These are phyloP conservation scores for Fonsecaea erecta DNA, from an alignment of 2,329 filamentous ascomycete genomes.

Conservation along the genomic window DNA sequence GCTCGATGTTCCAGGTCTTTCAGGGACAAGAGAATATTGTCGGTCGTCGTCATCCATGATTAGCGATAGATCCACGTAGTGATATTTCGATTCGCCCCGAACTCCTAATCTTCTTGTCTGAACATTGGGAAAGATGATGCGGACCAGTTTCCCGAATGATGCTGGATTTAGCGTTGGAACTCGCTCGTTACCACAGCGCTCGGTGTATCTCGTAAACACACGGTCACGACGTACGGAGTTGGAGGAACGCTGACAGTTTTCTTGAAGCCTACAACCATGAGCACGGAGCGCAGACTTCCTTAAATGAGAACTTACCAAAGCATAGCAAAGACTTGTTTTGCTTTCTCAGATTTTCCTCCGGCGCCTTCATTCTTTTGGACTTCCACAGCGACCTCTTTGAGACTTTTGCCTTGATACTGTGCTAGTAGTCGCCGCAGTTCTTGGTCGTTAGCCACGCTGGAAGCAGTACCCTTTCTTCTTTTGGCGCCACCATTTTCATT, in stretches of 20 bases:
- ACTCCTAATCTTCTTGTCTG: conserved; percentile 91
- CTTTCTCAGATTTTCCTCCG: conserved; percentile 57
- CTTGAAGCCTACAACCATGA: conserved; percentile 48
- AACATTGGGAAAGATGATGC: conserved; percentile 92
- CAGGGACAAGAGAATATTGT: conserved; percentile 22
- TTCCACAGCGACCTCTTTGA: conserved; percentile 55
- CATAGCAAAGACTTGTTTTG: conserved; percentile 59
- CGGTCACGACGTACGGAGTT: conserved; percentile 85
- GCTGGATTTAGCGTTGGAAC: conserved; percentile 96
- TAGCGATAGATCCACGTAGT: conserved; percentile 68
- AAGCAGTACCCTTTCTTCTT: conserved; percentile 52
- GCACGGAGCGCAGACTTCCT: background rate
- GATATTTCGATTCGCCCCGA: conserved; percentile 96
- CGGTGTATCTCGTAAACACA: conserved; percentile 95
- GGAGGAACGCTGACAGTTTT: conserved; percentile 53
- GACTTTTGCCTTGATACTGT: conserved; percentile 51
- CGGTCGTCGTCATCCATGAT: conserved; percentile 35
- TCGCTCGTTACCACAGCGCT: conserved; percentile 86
- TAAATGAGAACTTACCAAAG: conserved; percentile 49
- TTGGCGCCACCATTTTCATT: conserved; percentile 46
- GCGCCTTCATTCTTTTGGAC: conserved; percentile 56
- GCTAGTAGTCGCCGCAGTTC: conserved; percentile 53
- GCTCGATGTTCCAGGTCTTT: conserved; percentile 33
- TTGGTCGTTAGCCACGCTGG: conserved; percentile 55
- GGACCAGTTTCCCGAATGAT: conserved; percentile 95